Evolutionary conservation across 2,329 filamentous ascomycete genomes (phyloP).

Genomic region (Fusarium brevicatenulatum): DNA sequence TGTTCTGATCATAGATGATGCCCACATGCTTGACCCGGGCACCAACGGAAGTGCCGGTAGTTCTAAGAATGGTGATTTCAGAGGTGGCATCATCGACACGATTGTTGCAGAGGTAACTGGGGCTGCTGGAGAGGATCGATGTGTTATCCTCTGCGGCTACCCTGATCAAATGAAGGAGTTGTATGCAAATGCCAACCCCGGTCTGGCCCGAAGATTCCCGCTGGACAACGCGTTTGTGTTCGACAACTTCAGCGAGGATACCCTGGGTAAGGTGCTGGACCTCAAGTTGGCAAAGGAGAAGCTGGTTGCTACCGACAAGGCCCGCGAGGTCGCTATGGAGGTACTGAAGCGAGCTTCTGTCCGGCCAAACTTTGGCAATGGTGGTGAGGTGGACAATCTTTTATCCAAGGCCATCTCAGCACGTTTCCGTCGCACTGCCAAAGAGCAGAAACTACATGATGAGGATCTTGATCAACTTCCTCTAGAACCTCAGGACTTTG

Average conservation of each 20-base stretch:
- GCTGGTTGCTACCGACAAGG: slow-evolving; percentile 63
- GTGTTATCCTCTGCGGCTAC: slow-evolving; percentile 78
- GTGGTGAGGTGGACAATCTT: slow-evolving; percentile 74
- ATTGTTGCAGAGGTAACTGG: slow-evolving; percentile 79
- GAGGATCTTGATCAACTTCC: slow-evolving; percentile 39
- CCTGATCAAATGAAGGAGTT: slow-evolving; percentile 75
- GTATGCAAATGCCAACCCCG: slow-evolving; percentile 78
- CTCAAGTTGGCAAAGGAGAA: slow-evolving; percentile 69
- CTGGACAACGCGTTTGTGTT: slow-evolving; percentile 73
- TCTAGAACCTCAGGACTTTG: slow-evolving; percentile 59
- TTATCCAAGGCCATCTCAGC: slow-evolving; percentile 42
- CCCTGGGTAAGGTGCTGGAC: slow-evolving; percentile 70
- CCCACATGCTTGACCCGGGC: slow-evolving; percentile 70
- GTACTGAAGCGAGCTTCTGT: slow-evolving; percentile 70
- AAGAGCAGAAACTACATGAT: slow-evolving; percentile 30
- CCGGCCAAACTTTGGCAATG: slow-evolving; percentile 78
- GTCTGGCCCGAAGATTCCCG: slow-evolving; percentile 73
- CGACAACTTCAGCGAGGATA: slow-evolving; percentile 70
- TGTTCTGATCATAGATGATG: slow-evolving; percentile 81
- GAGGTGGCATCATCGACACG: slow-evolving; percentile 76
- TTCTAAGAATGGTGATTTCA: slow-evolving; percentile 58
- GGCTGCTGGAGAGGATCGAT: slow-evolving; percentile 75
- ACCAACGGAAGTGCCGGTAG: slow-evolving; percentile 40
- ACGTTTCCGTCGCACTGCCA: slow-evolving; percentile 39
- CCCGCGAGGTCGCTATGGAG: slow-evolving; percentile 65